A percentile compares a stretch with the other conserved stretches of the same genome.
Evolutionary conservation across 345 rosid species (phyloP).

Genomic region (Arabidopsis arenosa): DNA sequence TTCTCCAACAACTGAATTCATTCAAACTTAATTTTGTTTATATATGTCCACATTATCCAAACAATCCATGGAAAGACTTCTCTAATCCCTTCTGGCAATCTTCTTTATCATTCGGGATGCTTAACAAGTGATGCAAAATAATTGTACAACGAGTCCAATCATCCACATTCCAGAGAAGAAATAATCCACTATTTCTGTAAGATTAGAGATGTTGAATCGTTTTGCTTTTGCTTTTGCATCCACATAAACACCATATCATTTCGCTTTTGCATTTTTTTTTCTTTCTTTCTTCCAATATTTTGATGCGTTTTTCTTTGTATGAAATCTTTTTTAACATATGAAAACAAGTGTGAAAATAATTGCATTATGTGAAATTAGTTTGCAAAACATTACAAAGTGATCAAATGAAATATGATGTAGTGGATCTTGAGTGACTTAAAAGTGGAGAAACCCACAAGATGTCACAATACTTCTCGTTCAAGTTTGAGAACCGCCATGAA

Average conservation of each 20-base stretch:
- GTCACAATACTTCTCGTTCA: slow-evolving; percentile 83
- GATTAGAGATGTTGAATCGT: too few relatives aligned
- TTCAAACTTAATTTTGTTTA: too few relatives aligned
- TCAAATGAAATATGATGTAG: slow-evolving; percentile 8
- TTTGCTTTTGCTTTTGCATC: too few relatives aligned
- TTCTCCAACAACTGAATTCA: too few relatives aligned
- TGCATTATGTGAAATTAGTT: slow-evolving; percentile 9
- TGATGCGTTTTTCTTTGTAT: not conserved
- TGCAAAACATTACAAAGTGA: slow-evolving; percentile 25
- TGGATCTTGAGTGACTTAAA: slow-evolving; percentile 22
- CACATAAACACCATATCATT: too few relatives aligned
- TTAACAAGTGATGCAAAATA: not conserved
- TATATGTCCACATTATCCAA: too few relatives aligned
- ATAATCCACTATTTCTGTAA: too few relatives aligned
- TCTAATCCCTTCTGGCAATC: not conserved
- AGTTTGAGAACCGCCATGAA: slow-evolving; percentile 98
- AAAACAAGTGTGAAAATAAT: not conserved
- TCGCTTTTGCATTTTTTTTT: too few relatives aligned
- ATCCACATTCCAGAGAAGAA: too few relatives aligned
- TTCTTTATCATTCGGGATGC: not conserved
- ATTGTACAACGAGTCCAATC: too few relatives aligned
- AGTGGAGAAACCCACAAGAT: not conserved
- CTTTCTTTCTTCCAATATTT: not conserved
- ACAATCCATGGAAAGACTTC: not conserved
- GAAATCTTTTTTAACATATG: not conserved